Percentiles rank a stretch among this genome's conserved stretches.
These are phyloP conservation scores for Ogataea trehaloabstinens DNA, from an alignment of 805 yeast genomes.

Conservation along the genomic window DNA sequence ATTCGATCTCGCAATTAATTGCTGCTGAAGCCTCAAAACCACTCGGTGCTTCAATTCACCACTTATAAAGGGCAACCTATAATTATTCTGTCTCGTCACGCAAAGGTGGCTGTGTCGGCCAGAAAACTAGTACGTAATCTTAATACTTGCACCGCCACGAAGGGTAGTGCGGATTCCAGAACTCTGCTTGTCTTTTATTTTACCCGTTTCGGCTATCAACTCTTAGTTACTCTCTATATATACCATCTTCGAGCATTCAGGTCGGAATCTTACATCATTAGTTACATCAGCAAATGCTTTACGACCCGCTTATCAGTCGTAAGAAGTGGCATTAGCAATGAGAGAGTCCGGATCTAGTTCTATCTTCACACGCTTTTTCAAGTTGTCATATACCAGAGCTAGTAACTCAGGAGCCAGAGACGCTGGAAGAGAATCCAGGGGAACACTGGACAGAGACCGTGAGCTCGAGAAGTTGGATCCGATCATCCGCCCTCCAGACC, in stretches of 20 bases:
- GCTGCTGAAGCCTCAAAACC: too few species aligned
- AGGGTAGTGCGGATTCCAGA: too few species aligned
- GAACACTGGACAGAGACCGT: constrained; percentile 19
- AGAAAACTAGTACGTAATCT: neutral
- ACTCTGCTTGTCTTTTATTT: too few species aligned
- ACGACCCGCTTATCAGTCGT: neutral
- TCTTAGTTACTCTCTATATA: too few species aligned
- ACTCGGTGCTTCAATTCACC: too few species aligned
- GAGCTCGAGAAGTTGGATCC: neutral
- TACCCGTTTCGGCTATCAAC: too few species aligned
- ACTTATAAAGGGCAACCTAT: neutral
- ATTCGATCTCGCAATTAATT: too few species aligned
- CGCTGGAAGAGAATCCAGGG: constrained; percentile 20
- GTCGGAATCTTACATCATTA: too few species aligned
- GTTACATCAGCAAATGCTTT: too few species aligned
- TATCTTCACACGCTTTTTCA: constrained; percentile 15
- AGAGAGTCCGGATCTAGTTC: constrained; percentile 8
- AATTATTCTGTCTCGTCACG: neutral
- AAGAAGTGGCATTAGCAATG: neutral
- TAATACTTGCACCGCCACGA: neutral
- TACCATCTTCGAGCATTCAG: too few species aligned
- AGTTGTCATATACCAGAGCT: constrained; percentile 14
- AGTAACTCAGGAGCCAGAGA: constrained; percentile 18
- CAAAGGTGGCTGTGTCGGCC: constrained; percentile 3
- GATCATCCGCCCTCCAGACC: neutral